These are phyloP conservation scores for Acanthamoeba triangularis DNA, from an alignment of 208 protist species.

Conservation along the genomic window DNA sequence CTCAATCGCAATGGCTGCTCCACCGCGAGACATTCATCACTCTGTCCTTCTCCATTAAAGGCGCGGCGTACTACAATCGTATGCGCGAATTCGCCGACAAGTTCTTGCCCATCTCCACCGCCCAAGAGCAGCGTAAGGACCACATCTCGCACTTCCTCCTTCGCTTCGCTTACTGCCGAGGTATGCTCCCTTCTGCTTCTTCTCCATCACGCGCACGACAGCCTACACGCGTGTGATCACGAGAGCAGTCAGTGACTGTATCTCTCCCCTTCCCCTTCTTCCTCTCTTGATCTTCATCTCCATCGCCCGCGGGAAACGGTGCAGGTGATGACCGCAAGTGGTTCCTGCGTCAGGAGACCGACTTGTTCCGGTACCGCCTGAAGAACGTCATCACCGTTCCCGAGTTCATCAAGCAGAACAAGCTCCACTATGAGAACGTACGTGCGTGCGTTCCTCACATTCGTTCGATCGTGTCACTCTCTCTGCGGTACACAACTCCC, in stretches of 20 bases:
- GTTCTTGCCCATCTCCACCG: not conserved
- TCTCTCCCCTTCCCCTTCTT: no score
- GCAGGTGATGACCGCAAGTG: constrained; percentile 59
- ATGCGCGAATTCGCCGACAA: constrained; percentile 21
- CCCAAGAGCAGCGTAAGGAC: constrained; percentile 7
- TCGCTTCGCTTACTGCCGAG: constrained; percentile 66
- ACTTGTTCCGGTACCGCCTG: constrained; percentile 39
- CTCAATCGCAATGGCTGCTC: not conserved
- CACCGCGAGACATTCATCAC: no score
- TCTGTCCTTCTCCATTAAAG: not conserved
- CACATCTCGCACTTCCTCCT: constrained; percentile 59
- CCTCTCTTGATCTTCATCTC: no score
- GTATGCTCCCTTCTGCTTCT: not conserved
- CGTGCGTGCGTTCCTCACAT: no score
- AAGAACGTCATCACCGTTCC: constrained; percentile 23
- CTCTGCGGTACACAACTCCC: not conserved
- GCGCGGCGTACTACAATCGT: constrained; percentile 30
- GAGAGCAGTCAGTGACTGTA: no score
- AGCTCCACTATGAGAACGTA: constrained; percentile 54
- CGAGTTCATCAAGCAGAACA: constrained; percentile 49
- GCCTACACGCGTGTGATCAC: no score
- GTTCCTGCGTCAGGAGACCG: constrained; percentile 34
- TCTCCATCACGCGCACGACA: no score
- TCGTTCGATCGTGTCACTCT: no score
- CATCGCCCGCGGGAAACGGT: no score